phyloP scores from a whole-genome alignment of 257 asterid genomes.

The Dorcoceras hygrometricum region DNA sequence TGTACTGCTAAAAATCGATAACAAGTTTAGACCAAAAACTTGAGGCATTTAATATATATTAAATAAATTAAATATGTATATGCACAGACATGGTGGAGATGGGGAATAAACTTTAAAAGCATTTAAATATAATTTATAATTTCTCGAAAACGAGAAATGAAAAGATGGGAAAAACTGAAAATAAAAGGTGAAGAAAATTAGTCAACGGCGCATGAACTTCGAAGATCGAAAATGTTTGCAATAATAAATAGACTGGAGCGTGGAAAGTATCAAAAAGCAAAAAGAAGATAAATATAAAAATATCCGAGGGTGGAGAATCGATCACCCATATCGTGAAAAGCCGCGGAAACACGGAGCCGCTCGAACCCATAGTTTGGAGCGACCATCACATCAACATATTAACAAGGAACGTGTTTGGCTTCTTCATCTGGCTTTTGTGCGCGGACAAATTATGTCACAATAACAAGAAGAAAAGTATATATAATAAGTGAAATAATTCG shows the following conservation, averaged over 20 bases:
- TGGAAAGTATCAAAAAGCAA: neutral
- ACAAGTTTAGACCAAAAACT: too few species aligned
- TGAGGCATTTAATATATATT: too few species aligned
- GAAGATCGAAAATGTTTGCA: too few species aligned
- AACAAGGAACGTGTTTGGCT: slow-evolving; percentile 30
- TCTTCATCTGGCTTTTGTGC: neutral
- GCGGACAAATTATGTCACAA: neutral
- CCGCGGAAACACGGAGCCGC: slow-evolving; percentile 72
- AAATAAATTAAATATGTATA: too few species aligned
- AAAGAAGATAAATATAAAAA: slow-evolving; percentile 13
- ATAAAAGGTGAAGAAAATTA: too few species aligned
- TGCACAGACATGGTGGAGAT: too few species aligned
- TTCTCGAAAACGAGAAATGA: too few species aligned
- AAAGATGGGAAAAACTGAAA: neutral
- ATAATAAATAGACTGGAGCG: neutral
- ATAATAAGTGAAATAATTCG: too few species aligned
- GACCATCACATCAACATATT: slow-evolving; percentile 27
- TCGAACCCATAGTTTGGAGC: slow-evolving; percentile 60
- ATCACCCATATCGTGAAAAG: slow-evolving; percentile 25
- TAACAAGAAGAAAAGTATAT: too few species aligned
- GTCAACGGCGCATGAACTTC: neutral
- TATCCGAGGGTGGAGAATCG: slow-evolving; percentile 36
- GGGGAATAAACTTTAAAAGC: too few species aligned
- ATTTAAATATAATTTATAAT: too few species aligned
- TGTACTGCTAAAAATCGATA: too few species aligned